A percentile compares a stretch with the other conserved stretches of the same genome.
Evolutionary conservation across 306 rosid genomes (phyloP).

Genomic region (Prunus mira): DNA sequence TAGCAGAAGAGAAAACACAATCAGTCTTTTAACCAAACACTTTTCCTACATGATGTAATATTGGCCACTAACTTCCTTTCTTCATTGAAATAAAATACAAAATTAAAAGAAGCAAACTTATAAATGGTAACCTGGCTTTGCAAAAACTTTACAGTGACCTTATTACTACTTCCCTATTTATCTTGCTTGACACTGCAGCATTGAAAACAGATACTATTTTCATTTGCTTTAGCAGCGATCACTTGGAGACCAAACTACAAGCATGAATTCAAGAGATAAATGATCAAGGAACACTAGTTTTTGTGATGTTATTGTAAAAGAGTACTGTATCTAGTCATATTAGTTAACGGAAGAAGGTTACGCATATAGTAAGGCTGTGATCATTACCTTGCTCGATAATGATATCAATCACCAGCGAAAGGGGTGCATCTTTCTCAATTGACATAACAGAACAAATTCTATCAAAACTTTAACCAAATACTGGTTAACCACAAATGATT

Average conservation of each 20-base stretch:
- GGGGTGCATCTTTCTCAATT: constrained; percentile 61
- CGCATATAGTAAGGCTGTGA: neutral
- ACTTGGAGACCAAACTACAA: neutral
- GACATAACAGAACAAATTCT: neutral
- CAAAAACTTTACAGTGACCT: neutral
- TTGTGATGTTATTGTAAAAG: neutral
- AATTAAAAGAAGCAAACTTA: neutral
- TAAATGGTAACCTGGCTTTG: neutral
- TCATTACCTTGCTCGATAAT: constrained; percentile 77
- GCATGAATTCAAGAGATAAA: neutral
- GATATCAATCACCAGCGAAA: constrained; percentile 66
- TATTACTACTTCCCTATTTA: neutral
- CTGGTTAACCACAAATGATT: neutral
- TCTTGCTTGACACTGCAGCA: neutral
- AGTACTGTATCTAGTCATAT: neutral
- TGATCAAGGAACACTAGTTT: neutral
- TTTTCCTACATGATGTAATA: neutral
- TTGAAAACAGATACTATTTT: neutral
- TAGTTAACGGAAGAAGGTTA: neutral
- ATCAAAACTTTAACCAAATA: neutral
- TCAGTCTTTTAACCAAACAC: neutral
- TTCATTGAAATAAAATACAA: neutral
- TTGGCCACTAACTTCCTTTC: neutral
- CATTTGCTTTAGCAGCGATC: neutral
- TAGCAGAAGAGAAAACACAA: constrained; percentile 1